Evolutionary conservation across 805 yeast genomes (phyloP), one percentile per base, ranked within the genome.

Genomic region (Kuraishia ogatae): DNA sequence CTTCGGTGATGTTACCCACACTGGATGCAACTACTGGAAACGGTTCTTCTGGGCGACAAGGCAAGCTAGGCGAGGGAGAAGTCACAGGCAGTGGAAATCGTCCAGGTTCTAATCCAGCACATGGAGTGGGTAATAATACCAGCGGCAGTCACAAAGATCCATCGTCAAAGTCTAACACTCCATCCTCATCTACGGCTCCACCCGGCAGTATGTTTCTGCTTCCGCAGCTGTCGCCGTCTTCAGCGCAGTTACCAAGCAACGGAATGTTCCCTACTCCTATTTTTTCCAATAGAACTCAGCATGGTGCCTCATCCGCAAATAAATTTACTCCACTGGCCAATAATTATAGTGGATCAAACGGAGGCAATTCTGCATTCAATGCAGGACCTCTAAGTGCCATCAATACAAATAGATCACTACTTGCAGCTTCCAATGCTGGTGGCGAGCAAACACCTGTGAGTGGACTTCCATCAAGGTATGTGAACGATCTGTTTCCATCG

Each of bases 401-500:
- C 43, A 35, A 35, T 35, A 35, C 43, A 13, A 35, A 35, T 11
- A 28, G 52, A n/a, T 50, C 46, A 3, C 22, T 26, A 20, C 20
- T 19, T 43, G 35, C 50, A 21, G 28, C 24, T 22, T 7, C 39
- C 26, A 29, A n/a, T 39, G 39, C 28, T 22, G 22, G 52, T 15
- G 82, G 85, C 13, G 90, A 85, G 47, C 90, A 85, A 57, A 83
- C 91, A 0, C 89, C 92, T 2, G 67, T 86, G 15, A 74, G 83
- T 2, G 85, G 86, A 6, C 70, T 88, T 23, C 92, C 96, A 2
- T 81, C 88, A 1, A 75, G 87, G 53, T 88, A 83, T 61, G 82
- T 87, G 48, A 78, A 78, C 56, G 96, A 88, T 61, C 73, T 85
- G 64, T 82, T 89, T 62, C 92, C 91, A 29, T 86, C 93, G 5